These are phyloP conservation scores for Vitrella brassicaformis DNA, from an alignment of 73 alveolate genomes.

Conservation along the genomic window DNA sequence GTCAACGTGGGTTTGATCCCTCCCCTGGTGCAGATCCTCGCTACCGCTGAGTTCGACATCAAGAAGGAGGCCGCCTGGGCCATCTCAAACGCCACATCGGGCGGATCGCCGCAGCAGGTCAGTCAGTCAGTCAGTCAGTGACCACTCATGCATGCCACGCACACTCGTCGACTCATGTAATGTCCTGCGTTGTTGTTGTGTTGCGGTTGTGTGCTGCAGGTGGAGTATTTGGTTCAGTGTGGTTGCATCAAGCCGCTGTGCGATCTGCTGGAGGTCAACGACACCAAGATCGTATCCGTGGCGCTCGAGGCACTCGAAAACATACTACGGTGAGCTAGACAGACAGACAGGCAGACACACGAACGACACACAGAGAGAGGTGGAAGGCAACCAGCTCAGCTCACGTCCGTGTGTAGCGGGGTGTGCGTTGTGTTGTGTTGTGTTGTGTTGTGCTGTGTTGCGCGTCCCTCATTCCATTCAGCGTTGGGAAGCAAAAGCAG, in stretches of 20 bases:
- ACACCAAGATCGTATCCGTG: constrained; percentile 9
- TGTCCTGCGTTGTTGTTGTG: no score
- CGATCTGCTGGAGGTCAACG: constrained; percentile 18
- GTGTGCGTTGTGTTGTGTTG: neutral
- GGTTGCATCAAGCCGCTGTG: constrained; percentile 19
- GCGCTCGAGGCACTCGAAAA: constrained; percentile 29
- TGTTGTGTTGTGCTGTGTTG: neutral
- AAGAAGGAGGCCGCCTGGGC: constrained; percentile 73
- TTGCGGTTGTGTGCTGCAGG: no score
- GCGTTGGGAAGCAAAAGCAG: neutral
- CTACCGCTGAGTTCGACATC: constrained; percentile 50
- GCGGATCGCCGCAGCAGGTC: constrained; percentile 43
- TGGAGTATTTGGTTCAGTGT: constrained; percentile 29
- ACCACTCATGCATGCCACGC: no score
- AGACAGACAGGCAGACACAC: neutral
- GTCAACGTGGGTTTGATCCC: constrained; percentile 54
- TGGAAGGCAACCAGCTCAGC: neutral
- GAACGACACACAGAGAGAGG: neutral
- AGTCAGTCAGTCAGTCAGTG: no score
- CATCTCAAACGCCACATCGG: constrained; percentile 68
- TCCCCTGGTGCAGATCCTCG: constrained; percentile 41
- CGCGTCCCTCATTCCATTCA: neutral
- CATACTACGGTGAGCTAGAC: neutral
- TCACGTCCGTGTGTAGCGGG: neutral
- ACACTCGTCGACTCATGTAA: no score